Evolutionary conservation across 2,329 filamentous ascomycete genomes (phyloP).

Genomic region (Exophiala sp.): DNA sequence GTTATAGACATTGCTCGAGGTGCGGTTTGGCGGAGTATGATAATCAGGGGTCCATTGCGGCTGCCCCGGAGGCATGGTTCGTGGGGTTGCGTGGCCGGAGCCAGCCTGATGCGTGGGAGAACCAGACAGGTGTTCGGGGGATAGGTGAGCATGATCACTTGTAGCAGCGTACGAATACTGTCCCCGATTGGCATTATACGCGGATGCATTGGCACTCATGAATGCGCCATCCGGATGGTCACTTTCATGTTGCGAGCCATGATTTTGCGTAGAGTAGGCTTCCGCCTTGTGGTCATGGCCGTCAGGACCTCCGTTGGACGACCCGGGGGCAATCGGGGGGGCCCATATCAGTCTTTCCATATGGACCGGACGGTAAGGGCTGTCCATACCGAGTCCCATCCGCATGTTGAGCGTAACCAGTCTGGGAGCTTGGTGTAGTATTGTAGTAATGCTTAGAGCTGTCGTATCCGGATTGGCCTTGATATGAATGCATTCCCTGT

Average conservation of each 20-base stretch:
- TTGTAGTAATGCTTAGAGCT: constrained; percentile 70
- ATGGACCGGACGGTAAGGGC: constrained; percentile 50
- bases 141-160: constrained; percentile 68
- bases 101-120: constrained; percentile 73
- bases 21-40: constrained; percentile 66
- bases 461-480: constrained; percentile 66
- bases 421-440: constrained; percentile 58
- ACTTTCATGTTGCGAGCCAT: constrained; percentile 59
- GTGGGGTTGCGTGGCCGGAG: constrained; percentile 78
- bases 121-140: constrained; percentile 68
- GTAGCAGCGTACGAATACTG: constrained; percentile 71
- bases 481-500: constrained; percentile 74
- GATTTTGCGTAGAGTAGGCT: constrained; percentile 51
- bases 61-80: constrained; percentile 66
- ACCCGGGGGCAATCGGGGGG: constrained; percentile 62
- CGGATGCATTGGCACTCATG: constrained; percentile 68
- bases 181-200: constrained; percentile 65
- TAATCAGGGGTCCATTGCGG: constrained; percentile 68
- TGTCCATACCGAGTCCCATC: constrained; percentile 64
- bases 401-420: constrained; percentile 62
- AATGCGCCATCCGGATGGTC: constrained; percentile 71
- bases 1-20: constrained; percentile 79
- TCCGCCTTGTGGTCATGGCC: constrained; percentile 64
- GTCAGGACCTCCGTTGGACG: constrained; percentile 54
- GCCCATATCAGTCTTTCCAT: constrained; percentile 83